These are phyloP conservation scores for Cenchrus americanus DNA, from an alignment of 176 grass and related monocot genomes.

Conservation along the genomic window DNA sequence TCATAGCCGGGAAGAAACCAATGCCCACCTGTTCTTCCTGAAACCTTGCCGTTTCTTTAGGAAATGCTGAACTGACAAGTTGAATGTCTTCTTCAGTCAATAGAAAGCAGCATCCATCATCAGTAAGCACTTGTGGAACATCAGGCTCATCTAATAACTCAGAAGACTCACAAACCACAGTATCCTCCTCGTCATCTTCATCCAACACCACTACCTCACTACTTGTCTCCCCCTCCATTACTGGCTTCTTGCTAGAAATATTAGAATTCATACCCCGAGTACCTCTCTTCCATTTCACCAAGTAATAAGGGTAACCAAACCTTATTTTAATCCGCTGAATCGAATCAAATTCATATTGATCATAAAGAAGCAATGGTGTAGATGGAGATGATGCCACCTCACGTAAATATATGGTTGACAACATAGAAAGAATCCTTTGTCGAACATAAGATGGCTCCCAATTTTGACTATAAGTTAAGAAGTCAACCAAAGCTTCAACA, in stretches of 20 bases:
- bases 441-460: slow-evolving; percentile 92
- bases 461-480: slow-evolving; percentile 68
- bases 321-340: slow-evolving; percentile 79
- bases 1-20: slow-evolving; percentile 16
- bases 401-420: slow-evolving; percentile 82
- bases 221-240: slow-evolving; percentile 5
- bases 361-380: slow-evolving; percentile 57
- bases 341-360: slow-evolving; percentile 84
- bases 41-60: slow-evolving; percentile 64
- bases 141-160: slow-evolving; percentile 76
- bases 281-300: slow-evolving; percentile 80
- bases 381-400: slow-evolving; percentile 52
- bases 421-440: slow-evolving; percentile 79
- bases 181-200: slow-evolving; percentile 42
- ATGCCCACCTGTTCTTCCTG: slow-evolving; percentile 66
- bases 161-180: slow-evolving; percentile 37
- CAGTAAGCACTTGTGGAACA: slow-evolving; percentile 64
- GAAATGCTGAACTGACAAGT: slow-evolving; percentile 86
- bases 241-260: slow-evolving; percentile 40
- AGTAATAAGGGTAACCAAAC: slow-evolving; percentile 71
- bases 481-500: slow-evolving; percentile 79
- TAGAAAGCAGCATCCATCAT: slow-evolving; percentile 58
- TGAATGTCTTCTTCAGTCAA: slow-evolving; percentile 92
- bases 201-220: slow-evolving; percentile 23
- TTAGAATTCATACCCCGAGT: slow-evolving; percentile 26